Evolutionary conservation across 1,284 basidiomycete genomes (phyloP), one percentile per base, ranked within the genome.

Genomic region (Ustilago sp.): DNA sequence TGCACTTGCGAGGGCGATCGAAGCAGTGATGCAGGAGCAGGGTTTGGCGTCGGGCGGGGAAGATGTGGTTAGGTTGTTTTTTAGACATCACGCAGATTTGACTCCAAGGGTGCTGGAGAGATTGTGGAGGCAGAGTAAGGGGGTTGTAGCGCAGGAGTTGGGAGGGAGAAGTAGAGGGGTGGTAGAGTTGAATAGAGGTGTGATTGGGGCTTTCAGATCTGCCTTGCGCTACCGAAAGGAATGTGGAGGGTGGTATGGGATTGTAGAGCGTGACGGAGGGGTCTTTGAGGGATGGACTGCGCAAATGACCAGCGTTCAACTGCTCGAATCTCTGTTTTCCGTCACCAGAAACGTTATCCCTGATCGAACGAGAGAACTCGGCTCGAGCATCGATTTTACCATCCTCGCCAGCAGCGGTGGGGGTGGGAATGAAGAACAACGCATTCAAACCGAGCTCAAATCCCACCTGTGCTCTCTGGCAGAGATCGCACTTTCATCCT

Each of bases 281-380:
- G 90, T 92, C 0, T 72, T 70, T 63, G 90, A 92, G 76, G 90
- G 93, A 1, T 99, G 96, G 96, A 94, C 94, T 2, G 94, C 91
- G 83, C 89, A 89, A 76, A 88, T 90, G 8, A 86, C 87, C 0
- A 86, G 93, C 52, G 90, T 97, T 62, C 91, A 93, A 55, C 88
- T 91, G 31, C 87, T 94, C 3, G 89, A 92, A 50, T 89, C 89
- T 52, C 89, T 95, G 23, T 95, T 95, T 82, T 89, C 91, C 59
- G 86, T 89, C 1, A 93, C 93, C 0, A 90, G 88, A 50, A 78
- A 83, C 4, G 74, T 88, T n/a, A 86, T 90, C 35, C 82, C 85
- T 38, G 87, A 89, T 41, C 86, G 88, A 12, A 87, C 86, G 9
- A 84, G 88, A 4, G 87, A 88, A 59, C 81, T 88, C 8, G 89